These are phyloP conservation scores for Suhomyces chickasaworum DNA, from an alignment of 1,139 yeast genomes.

Conservation along the genomic window DNA sequence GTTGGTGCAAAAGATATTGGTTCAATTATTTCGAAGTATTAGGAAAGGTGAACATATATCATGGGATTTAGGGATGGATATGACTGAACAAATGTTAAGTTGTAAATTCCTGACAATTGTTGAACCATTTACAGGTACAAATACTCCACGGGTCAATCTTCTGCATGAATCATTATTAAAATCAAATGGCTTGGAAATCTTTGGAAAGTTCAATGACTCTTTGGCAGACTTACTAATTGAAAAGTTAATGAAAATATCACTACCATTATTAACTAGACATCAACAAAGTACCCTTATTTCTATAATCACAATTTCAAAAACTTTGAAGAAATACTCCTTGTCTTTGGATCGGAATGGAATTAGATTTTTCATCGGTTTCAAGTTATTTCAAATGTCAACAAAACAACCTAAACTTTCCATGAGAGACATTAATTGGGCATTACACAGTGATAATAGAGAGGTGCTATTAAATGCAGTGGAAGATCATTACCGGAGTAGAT, in stretches of 20 bases:
- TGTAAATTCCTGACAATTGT: constrained; percentile 1
- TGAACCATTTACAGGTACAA: constrained; percentile 8
- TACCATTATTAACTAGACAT: constrained; percentile 86
- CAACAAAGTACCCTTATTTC: constrained; percentile 84
- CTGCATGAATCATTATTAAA: constrained; percentile 3
- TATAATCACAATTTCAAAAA: constrained; percentile 63
- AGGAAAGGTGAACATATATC: constrained; percentile 39
- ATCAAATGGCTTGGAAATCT: constrained; percentile 27
- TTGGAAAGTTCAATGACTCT: constrained; percentile 42
- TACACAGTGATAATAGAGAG: constrained; percentile 79
- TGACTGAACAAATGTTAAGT: constrained; percentile 22
- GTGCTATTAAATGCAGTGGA: constrained; percentile 59
- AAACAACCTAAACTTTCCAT: constrained; percentile 55
- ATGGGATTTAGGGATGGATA: constrained; percentile 41
- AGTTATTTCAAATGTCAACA: constrained; percentile 57
- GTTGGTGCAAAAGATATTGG: constrained; percentile 60
- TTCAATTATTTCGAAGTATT: constrained; percentile 51
- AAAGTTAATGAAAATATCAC: constrained; percentile 60
- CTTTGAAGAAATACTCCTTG: constrained; percentile 48
- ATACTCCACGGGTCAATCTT: constrained; percentile 7
- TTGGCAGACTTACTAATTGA: constrained; percentile 57
- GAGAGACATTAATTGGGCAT: constrained; percentile 87
- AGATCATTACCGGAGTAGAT: constrained; percentile 42
- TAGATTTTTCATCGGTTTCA: constrained; percentile 71
- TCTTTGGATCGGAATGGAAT: constrained; percentile 73